Evolutionary conservation across 305 asterid genomes (phyloP).

Genomic region (Fraxinus ornus): DNA sequence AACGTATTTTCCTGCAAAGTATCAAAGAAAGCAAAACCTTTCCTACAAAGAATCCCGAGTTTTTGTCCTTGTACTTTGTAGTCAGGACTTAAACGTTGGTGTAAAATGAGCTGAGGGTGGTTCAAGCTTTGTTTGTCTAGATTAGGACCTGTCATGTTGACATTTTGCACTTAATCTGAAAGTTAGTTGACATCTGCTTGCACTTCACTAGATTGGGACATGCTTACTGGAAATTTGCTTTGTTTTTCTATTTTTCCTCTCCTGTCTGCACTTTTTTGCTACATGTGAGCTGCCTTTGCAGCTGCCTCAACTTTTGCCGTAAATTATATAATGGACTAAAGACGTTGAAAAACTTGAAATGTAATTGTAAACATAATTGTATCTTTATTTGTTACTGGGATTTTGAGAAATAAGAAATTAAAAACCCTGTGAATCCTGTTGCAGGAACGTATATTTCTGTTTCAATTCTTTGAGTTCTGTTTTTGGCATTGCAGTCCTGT

Average conservation of each 20-base stretch:
- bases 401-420: background rate
- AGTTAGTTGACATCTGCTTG: background rate
- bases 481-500: conserved; percentile 37
- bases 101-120: background rate
- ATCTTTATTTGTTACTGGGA: background rate
- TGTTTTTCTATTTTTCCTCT: background rate
- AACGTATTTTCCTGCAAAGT: conserved; percentile 9
- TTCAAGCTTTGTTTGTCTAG: background rate
- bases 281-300: background rate
- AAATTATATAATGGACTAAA: background rate
- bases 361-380: background rate
- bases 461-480: background rate
- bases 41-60: no score
- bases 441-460: conserved; percentile 1
- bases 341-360: background rate
- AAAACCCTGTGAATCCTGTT: background rate
- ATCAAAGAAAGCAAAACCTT: background rate
- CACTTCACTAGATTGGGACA: background rate
- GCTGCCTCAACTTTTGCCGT: background rate
- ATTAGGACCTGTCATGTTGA: background rate
- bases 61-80: no score
- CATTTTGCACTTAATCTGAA: background rate
- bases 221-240: background rate
- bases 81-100: background rate
- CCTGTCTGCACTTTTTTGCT: background rate